Conservation (phyloP, 2,329 filamentous ascomycete species). For the Zasmidium citrigriseum region DNA sequence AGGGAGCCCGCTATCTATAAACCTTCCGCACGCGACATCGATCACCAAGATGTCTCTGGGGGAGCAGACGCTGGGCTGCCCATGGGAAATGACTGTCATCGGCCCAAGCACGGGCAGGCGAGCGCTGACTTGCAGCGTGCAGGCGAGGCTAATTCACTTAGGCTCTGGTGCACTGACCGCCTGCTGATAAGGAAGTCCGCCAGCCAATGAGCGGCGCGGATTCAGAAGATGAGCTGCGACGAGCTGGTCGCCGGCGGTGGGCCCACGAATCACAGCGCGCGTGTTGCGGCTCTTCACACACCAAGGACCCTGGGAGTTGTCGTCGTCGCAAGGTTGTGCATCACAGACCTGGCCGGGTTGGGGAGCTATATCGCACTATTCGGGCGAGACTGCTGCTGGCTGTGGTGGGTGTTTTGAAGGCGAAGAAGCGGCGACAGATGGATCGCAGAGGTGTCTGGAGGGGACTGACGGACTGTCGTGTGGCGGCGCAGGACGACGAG, state of each 20-base stretch:
- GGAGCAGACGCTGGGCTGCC: not conserved
- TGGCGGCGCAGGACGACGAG: not conserved
- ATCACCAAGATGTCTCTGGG: not conserved
- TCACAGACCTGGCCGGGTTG: not conserved
- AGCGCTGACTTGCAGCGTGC: not conserved
- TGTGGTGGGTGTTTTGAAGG: too few relatives aligned
- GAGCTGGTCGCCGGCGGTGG: not conserved
- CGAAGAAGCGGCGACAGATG: too few relatives aligned
- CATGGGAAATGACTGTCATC: not conserved
- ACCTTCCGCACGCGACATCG: constrained; percentile 1
- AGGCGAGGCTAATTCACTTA: not conserved
- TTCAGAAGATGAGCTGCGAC: not conserved
- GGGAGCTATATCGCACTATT: too few relatives aligned
- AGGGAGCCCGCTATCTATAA: not conserved
- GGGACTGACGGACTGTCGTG: not conserved
- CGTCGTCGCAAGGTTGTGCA: not conserved
- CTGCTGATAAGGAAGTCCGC: not conserved
- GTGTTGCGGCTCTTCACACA: not conserved
- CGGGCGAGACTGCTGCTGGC: too few relatives aligned
- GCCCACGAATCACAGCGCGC: not conserved
- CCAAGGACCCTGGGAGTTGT: not conserved
- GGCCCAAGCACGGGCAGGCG: not conserved
- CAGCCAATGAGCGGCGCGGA: not conserved
- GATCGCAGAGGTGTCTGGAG: not conserved
- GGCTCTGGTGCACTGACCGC: not conserved